Evolutionary conservation across 2,329 filamentous ascomycete species (phyloP).

Genomic region (Penicillium sp.): DNA sequence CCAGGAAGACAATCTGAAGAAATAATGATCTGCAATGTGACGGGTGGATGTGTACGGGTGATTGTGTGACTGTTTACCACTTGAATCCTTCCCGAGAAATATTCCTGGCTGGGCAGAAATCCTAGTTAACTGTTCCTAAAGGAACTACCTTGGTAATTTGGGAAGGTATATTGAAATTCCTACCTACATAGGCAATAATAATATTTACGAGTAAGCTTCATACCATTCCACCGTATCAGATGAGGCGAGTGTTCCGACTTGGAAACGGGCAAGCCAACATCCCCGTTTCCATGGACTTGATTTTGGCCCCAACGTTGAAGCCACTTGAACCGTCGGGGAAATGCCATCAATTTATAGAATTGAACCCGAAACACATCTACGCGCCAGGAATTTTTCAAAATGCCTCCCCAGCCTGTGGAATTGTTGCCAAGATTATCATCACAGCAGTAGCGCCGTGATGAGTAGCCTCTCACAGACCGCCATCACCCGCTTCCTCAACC

Average conservation of each 20-base stretch:
- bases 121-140: not conserved
- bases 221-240: too few relatives aligned
- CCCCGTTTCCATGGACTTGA: not conserved
- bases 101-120: not conserved
- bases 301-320: too few relatives aligned
- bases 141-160: not conserved
- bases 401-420: not conserved
- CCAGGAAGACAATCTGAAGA: not conserved
- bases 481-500: constrained; percentile 10
- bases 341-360: not conserved
- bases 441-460: constrained; percentile 12
- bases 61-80: not conserved
- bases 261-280: not conserved
- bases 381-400: not conserved
- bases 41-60: not conserved
- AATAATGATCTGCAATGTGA: not conserved
- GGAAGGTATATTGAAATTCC: not conserved
- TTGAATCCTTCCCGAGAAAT: not conserved
- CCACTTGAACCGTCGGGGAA: not conserved
- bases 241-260: too few relatives aligned
- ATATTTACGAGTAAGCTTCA: too few relatives aligned
- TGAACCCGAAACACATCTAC: not conserved
- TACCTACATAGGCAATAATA: too few relatives aligned
- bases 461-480: constrained; percentile 8
- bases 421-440: constrained; percentile 11